Conservation (phyloP, 2,329 filamentous ascomycete genomes). For the Neoascochyta sp. region DNA sequence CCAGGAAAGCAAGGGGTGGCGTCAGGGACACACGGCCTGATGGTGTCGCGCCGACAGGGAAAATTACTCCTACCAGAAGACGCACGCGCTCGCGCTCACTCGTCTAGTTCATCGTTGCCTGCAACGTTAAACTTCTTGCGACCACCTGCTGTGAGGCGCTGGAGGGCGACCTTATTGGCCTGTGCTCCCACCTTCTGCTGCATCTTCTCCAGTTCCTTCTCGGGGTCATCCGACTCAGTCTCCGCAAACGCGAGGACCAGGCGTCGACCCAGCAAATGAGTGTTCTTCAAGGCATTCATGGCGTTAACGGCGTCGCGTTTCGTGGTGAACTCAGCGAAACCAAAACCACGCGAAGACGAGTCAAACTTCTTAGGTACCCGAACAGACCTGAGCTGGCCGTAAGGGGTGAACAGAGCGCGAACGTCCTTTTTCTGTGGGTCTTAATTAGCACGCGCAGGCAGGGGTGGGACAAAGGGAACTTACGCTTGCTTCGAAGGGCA, state of each 20-base stretch:
- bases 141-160: constrained; percentile 78
- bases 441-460: constrained; percentile 15
- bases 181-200: constrained; percentile 91
- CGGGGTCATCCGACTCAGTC: constrained; percentile 82
- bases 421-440: constrained; percentile 76
- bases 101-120: constrained; percentile 57
- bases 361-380: constrained; percentile 95
- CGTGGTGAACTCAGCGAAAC: constrained; percentile 93
- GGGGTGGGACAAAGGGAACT: constrained; percentile 10
- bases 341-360: constrained; percentile 82
- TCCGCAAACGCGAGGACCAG: constrained; percentile 90
- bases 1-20: constrained; percentile 33
- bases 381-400: constrained; percentile 88
- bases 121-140: constrained; percentile 86
- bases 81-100: constrained; percentile 32
- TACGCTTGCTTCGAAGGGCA: constrained; percentile 78
- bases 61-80: constrained; percentile 28
- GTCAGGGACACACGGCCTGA: constrained; percentile 23
- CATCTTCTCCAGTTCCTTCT: constrained; percentile 96
- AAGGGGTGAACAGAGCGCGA: constrained; percentile 76
- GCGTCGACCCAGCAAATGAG: constrained; percentile 84
- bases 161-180: constrained; percentile 83
- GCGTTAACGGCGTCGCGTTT: constrained; percentile 86
- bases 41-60: constrained; percentile 28
- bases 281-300: constrained; percentile 84